Base-by-base conservation (phyloP, 2,329 filamentous ascomycete genomes). In the Trichocomaceae sp. region DNA sequence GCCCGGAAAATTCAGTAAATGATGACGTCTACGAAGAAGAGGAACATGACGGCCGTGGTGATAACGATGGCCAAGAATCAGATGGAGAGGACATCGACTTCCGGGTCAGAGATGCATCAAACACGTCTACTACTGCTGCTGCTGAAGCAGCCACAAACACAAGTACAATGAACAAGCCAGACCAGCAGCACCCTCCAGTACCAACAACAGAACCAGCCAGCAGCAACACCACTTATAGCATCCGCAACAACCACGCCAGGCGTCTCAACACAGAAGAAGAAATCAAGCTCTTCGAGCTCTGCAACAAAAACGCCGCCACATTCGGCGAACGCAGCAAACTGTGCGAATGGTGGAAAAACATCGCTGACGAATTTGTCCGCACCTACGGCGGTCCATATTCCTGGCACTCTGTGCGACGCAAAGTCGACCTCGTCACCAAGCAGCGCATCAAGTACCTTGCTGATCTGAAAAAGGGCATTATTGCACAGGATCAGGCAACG, bases 401-500 rank as follows among this genome's bases (percentile, higher is more conserved):
- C 20, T 74, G 71, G 71, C 70, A 74, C 47, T 73, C 70, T 17
- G 71, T 74, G 23, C 70, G 71, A 15, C 65, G 71, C 26, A 73
- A 72, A 56, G 71, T 74, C 17, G 71, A 73, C 57, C 47, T 68
- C 22, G 68, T 72, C 6, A 72, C 71, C 19, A 72, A 72, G 47
- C 70, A 72, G 58, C 66, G 71, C 9, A 69, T 72, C 54, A 70
- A 72, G 57, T 71, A 69, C 47, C 63, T 72, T 0, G 65, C 69
- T 8, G 70, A 71, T 1, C 63, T 68, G 58, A 63, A 63, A 41
- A 63, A 64, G 12, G 47, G 49, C 2, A 42, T 46, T 3, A 39
- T 47, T 23, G 23, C 54, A 42, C 63, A 67, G 37, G 69, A 70
- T 47, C 51, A 64, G 39, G 67, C 69, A 49, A 70, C 72, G 56